Conservation (phyloP, 176 grass and related monocot species). For the Oryza glumipatula region DNA sequence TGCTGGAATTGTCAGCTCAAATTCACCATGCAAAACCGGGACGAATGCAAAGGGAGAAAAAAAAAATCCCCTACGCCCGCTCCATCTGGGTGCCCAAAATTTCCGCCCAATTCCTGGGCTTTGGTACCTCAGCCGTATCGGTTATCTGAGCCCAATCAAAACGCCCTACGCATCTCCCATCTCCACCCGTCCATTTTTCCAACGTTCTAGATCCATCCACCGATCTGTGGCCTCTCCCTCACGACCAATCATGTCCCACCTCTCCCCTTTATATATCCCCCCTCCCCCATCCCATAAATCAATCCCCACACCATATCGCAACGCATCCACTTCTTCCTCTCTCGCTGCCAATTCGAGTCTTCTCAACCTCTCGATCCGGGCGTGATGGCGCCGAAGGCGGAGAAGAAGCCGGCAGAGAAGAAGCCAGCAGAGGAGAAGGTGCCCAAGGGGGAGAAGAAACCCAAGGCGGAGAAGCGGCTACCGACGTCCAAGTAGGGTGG, state of each 20-base stretch:
- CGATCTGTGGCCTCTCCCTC: constrained; percentile 3
- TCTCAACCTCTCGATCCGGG: background rate
- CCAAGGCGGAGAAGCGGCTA: constrained; percentile 49
- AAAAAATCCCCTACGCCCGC: background rate
- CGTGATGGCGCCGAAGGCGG: constrained; percentile 51
- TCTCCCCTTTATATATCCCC: background rate
- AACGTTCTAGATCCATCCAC: constrained; percentile 15
- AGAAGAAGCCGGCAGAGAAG: constrained; percentile 56
- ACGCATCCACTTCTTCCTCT: background rate
- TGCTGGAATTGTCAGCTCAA: too few species aligned
- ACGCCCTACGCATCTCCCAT: background rate
- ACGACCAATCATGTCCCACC: constrained; percentile 17
- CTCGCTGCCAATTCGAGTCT: background rate
- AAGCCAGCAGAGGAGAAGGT: constrained; percentile 48
- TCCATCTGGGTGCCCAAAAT: background rate
- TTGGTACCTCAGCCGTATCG: background rate
- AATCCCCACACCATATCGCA: background rate
- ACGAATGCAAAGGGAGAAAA: background rate
- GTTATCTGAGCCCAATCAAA: background rate
- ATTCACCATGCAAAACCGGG: background rate
- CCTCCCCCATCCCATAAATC: background rate
- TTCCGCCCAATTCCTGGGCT: too few species aligned
- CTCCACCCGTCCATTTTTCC: background rate
- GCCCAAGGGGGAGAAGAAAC: constrained; percentile 38
- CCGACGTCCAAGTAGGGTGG: constrained; percentile 43